phyloP scores from a whole-genome alignment of 495 filamentous ascomycete species.

The Cercophora sp. region DNA sequence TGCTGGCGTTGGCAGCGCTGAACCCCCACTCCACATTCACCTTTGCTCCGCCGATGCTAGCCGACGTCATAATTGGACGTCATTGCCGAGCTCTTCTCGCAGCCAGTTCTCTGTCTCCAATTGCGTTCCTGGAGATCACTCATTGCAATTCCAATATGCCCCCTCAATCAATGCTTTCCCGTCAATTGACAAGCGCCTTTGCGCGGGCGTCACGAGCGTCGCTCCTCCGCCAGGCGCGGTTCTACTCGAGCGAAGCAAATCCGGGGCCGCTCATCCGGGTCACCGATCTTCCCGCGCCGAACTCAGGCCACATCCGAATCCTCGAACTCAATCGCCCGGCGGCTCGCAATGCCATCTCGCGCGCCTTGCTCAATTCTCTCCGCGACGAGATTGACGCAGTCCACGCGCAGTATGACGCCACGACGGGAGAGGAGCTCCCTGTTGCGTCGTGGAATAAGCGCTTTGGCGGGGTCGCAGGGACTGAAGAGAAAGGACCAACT shows the following conservation, averaged over 20 bases:
- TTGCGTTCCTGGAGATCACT: not conserved
- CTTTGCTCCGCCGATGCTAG: not conserved
- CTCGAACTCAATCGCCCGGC: conserved; percentile 80
- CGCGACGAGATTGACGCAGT: conserved; percentile 65
- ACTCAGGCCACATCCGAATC: conserved; percentile 78
- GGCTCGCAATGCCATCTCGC: conserved; percentile 87
- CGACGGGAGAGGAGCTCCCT: conserved; percentile 44
- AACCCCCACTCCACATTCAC: too few relatives aligned
- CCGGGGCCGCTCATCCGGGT: conserved; percentile 58
- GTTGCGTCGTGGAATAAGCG: conserved; percentile 26
- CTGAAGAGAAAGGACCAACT: conserved; percentile 51
- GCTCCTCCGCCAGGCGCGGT: conserved; percentile 9
- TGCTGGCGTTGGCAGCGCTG: too few relatives aligned
- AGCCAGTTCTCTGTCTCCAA: not conserved
- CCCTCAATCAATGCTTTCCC: conserved; percentile 1
- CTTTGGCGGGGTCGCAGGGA: conserved; percentile 38
- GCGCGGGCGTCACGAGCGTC: conserved; percentile 1
- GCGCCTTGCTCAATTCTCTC: conserved; percentile 65
- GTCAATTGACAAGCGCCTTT: not conserved
- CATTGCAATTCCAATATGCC: conserved; percentile 15
- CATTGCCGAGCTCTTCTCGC: not conserved
- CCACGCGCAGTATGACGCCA: conserved; percentile 59
- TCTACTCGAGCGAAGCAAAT: conserved; percentile 32
- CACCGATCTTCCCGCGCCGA: conserved; percentile 70
- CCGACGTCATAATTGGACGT: not conserved